Conservation (phyloP, 805 yeast genomes). For the Yamadazyma philogaea region DNA sequence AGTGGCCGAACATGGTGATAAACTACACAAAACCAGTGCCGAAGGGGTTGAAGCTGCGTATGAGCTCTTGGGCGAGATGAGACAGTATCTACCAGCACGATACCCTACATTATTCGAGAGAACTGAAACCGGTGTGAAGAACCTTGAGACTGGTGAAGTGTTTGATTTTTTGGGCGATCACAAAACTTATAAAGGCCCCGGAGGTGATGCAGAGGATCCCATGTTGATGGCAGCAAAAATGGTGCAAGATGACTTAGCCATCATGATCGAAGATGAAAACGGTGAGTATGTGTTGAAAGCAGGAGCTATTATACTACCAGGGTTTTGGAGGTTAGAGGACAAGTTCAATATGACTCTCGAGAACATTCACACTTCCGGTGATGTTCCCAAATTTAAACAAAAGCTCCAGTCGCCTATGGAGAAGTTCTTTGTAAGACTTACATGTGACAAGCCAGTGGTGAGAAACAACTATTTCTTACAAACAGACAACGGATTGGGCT, state of each 20-base stretch:
- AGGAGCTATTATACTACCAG: conserved; percentile 64
- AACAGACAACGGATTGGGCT: conserved; percentile 58
- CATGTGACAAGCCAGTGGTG: conserved; percentile 61
- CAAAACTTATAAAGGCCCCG: conserved; percentile 27
- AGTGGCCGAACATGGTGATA: conserved; percentile 43
- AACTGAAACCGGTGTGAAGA: conserved; percentile 48
- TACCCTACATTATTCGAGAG: conserved; percentile 53
- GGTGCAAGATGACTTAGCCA: conserved; percentile 65
- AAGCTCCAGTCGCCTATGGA: conserved; percentile 64
- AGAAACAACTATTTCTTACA: conserved; percentile 66
- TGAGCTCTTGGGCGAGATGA: conserved; percentile 53
- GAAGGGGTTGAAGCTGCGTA: conserved; percentile 53
- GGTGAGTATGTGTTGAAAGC: conserved; percentile 57
- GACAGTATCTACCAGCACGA: conserved; percentile 51
- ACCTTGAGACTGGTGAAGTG: conserved; percentile 51
- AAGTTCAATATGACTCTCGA: conserved; percentile 54
- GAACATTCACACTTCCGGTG: conserved; percentile 62
- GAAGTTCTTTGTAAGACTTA: conserved; percentile 55
- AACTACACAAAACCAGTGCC: conserved; percentile 49
- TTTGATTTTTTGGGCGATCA: conserved; percentile 28
- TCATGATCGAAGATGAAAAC: conserved; percentile 57
- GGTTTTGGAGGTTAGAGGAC: conserved; percentile 66
- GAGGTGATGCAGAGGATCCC: conserved; percentile 43
- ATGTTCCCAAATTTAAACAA: conserved; percentile 62
- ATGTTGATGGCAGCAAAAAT: conserved; percentile 54